Evolutionary conservation across 2,329 filamentous ascomycete species (phyloP).

Genomic region (Parafenestella ontariensis): DNA sequence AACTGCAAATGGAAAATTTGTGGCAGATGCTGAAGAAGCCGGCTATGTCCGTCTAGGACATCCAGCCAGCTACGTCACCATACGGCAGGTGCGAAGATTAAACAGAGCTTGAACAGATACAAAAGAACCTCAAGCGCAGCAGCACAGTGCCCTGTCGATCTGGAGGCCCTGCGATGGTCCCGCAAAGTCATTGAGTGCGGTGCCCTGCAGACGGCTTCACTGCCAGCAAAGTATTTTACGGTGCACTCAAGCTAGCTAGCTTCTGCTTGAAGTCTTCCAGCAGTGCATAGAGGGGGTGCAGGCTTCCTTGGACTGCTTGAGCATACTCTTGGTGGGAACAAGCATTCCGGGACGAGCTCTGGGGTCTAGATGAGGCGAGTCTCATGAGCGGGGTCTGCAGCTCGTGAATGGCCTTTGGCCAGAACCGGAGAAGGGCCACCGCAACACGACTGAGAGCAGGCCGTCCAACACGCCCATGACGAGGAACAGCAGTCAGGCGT

Average conservation of each 20-base stretch:
- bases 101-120: too few species aligned
- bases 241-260: too few species aligned
- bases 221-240: too few species aligned
- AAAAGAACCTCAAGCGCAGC: not conserved
- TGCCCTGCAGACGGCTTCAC: not conserved
- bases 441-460: slow-evolving; percentile 3
- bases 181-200: not conserved
- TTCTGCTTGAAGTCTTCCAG: too few species aligned
- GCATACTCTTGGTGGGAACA: too few species aligned
- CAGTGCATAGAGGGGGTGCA: too few species aligned
- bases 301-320: too few species aligned
- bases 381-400: not conserved
- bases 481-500: slow-evolving; percentile 1
- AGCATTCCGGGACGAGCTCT: not conserved
- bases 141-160: not conserved
- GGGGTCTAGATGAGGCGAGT: not conserved
- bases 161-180: not conserved
- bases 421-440: not conserved
- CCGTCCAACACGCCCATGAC: not conserved
- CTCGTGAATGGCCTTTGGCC: not conserved
- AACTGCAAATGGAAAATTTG: not conserved
- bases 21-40: not conserved
- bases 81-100: not conserved
- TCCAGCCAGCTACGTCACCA: not conserved
- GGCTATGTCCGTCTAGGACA: not conserved